These are phyloP conservation scores for Zygosaccharomyces pseudobailii DNA, from an alignment of 1,139 yeast genomes.

Conservation along the genomic window DNA sequence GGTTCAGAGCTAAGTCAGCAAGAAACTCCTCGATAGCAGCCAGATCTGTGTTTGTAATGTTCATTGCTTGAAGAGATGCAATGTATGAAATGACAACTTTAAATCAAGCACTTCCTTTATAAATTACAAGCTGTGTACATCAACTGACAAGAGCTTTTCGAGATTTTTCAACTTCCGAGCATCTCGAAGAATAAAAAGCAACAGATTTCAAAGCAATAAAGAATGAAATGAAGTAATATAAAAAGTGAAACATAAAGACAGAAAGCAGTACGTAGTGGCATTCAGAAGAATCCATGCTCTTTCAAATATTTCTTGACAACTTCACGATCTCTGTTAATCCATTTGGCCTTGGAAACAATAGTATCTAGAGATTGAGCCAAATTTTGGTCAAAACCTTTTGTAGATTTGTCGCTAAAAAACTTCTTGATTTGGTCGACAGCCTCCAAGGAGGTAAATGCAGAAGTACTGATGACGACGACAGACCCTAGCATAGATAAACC, in stretches of 20 bases:
- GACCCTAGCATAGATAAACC: conserved; percentile 73
- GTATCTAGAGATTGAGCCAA: conserved; percentile 69
- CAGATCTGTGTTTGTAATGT: conserved; percentile 13
- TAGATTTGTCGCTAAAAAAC: conserved; percentile 58
- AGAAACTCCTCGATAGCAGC: conserved; percentile 23
- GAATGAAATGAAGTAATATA: background rate
- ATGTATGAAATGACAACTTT: background rate
- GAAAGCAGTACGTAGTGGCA: background rate
- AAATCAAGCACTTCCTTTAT: background rate
- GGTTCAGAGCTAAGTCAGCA: conserved; percentile 22
- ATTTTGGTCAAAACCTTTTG: conserved; percentile 70
- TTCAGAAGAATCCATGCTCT: conserved; percentile 40
- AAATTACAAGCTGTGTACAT: background rate
- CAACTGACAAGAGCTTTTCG: conserved; percentile 1
- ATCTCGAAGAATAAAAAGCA: background rate
- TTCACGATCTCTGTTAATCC: conserved; percentile 61
- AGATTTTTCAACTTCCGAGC: background rate
- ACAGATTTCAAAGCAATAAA: background rate
- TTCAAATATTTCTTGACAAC: conserved; percentile 52
- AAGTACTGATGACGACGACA: conserved; percentile 56
- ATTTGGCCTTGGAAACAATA: conserved; percentile 54
- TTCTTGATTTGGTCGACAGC: conserved; percentile 52
- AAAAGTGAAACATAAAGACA: background rate
- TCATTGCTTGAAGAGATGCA: background rate
- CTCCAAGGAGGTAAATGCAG: conserved; percentile 60